Base-by-base conservation (phyloP, 208 protist species). In the Leishmania braziliensis region DNA sequence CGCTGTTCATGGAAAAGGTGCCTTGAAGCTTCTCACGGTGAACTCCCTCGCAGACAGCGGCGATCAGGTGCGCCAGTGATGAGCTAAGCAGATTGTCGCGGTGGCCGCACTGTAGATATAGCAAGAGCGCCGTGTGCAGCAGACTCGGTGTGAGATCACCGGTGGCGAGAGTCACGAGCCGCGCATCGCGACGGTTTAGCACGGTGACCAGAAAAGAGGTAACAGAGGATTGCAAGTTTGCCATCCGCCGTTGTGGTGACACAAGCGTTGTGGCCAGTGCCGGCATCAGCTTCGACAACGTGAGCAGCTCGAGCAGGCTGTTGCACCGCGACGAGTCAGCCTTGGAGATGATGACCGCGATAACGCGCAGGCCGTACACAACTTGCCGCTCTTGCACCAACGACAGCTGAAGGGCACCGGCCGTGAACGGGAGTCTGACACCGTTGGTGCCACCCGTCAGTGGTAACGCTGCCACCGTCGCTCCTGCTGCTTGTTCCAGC, bases 151-250 rank as follows among this genome's bases (percentile, higher is more conserved):
- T 50, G 6, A 29, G 53, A 36, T 71, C 46, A 33, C 73, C 56
- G 39, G 81, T 43, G 23, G 84, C 69, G 16, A 89, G 75, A 48
- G 75, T 1, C 26, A 89, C 50, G 20, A 87, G 75, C 33, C 65
- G 72, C 12, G 43, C 80, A 53, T 84, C 79, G 39, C 75, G 79
- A 12, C 78, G 70, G n/a, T 82, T 65, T 51, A 88, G 78, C 54
- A 89, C 71, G 23, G 86, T 72, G 0, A 89, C 77, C 33, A 95
- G 36, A 60, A 93, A 86, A 6, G 88, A 72, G 3, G 87, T 82
- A n/a, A 86, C 79, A 43, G 90, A 89, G 16, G 90, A 89, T 75
- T 95, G 90, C 75, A 91, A 33, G 82, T 93, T 93, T 29, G 89
- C 81, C 58, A 80, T 74, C 0, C 82, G 77, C 58, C 90, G 92